Base-by-base conservation (phyloP, 768 basidiomycete genomes). In the Tephrocybe sp. region DNA sequence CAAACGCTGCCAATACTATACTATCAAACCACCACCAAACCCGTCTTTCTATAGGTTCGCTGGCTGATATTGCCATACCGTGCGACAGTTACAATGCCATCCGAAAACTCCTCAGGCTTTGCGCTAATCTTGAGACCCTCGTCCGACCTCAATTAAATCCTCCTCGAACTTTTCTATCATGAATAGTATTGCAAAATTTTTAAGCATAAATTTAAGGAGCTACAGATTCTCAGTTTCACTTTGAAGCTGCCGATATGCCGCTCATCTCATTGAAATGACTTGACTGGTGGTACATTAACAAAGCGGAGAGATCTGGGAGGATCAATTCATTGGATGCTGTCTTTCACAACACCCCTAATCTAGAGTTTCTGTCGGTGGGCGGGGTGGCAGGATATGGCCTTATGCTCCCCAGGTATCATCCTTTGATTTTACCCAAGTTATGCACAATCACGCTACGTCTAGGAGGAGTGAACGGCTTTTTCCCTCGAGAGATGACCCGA, bases 251-350 rank as follows among this genome's bases (percentile, higher is more conserved):
- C 12, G 69, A 65, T 48, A 64, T 81, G 3, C 61, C 74, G 3
- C 55, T 85, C 12, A 67, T 72, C 17, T 77, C 77, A 17, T 69
- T 88, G 35, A 77, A 75, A 39, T 79, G 84, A 22, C 72, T 88
- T 26, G 84, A 87, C 43, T 87, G 84, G 84, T 86, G 83, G 82
- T 76, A 85, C 59, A 63, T 79, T 56, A 68, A 62, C 23, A 75
- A 74, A 33, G 84, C 85, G 17, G 77, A 80, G 34, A 74, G 79
- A 39, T 73, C 80, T 14, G 84, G 84, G 1, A 85, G 85, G 5
- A 80, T 87, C 53, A 87, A 87, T 64, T 82, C 78, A 6, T 67
- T 88, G 36, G 59, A 62, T 2, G 66, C 75, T 45, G 79, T 84
- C 52, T 73, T 88, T 20, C 67, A 62, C 8, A 68, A 65, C 40